Evolutionary conservation across 106 monocot species (phyloP), one percentile per base, ranked within the genome.

Genomic region (Acanthochlamys bracteata): DNA sequence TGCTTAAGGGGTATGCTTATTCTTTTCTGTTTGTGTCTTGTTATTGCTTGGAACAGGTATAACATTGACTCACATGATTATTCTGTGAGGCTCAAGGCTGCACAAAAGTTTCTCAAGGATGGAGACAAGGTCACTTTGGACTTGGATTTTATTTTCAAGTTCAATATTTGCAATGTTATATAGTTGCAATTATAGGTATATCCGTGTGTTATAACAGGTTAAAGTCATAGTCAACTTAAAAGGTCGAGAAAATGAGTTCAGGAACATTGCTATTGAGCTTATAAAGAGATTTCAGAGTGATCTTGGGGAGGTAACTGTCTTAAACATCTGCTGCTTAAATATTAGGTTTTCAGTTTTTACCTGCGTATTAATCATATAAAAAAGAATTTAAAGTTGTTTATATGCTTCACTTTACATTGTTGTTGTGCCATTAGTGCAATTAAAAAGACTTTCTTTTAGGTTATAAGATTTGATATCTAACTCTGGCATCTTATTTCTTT

Each of bases 31-130:
- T 33, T 33, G 16, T 59, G 26, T 58, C 17, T 24, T 25, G 13
- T 59, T 59, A 25, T 59, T 24, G 15, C 12, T 61, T 39, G 10
- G 23, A 23, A 71, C 80, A 96, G 96, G 76, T 96, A 88, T 66
- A 91, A 85, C 55, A 96, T 96, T 66, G 96, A 96, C 45, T 84
- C 80, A 27, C 90, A 91, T 73, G 96, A 96, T 76, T 96, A 96
- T 76, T 68, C 85, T 67, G 90, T 91, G 59, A 88, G 87, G 71
- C 67, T 88, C 61, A 91, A 63, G 60, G 84, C 90, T 73, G 91
- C 84, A 40, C 79, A 78, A 59, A 96, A 73, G 64, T 91, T 96
- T 70, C 83, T 96, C 61, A 96, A 80, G 64, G 87, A 80, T 78
- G 96, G 91, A 68, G 82, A 90, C 60, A 96, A 96, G 90, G 96